Evolutionary conservation across 75 land plant genomes (phyloP), one percentile per base, ranked within the genome.

Genomic region (Larix kaempferi): DNA sequence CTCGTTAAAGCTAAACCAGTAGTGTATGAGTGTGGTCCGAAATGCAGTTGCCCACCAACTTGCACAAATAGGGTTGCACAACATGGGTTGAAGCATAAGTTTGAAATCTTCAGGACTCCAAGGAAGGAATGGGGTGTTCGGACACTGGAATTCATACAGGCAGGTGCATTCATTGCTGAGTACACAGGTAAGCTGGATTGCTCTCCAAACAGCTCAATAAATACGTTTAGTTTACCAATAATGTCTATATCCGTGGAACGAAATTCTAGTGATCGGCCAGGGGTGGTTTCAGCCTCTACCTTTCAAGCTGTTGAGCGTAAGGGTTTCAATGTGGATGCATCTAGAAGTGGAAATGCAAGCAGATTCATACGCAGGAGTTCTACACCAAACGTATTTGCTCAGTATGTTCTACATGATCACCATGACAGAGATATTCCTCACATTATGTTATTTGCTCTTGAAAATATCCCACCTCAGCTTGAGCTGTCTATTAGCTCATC

Each of bases 401-500:
- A 95, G 74, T 86, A 86, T 81, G 92, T 95, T 19, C 26, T 93
- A 21, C 86, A 80, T 78, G 94, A 91, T 76, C 92, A 95, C 33
- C 65, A 84, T 55, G 88, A 86, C 55, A 49, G 77, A 7, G 75
- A 74, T 37, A 87, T 82, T 62, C 98, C 96, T 75, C 95, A 88
- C 67, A 78, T 95, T 44, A 92, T 95, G 91, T 60, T 95, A 12
- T 95, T 93, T 76, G 91, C 98, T n/a, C 78, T 89, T 85, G 95
- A 95, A 78, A 91, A 89, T 57, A 91, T 95, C 37, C 89, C 90
- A 58, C 98, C 98, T 14, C 27, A 90, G 78, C 83, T 87, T 74
- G 98, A 93, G 77, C 84, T 93, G 17, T 82, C 61, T 2, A 66
- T 66, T n/a, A 37, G 17, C 17, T 37, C 71, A 6, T 17, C n/a